Conservation (phyloP, 73 alveolate species). For the Paramecium sonneborni region DNA sequence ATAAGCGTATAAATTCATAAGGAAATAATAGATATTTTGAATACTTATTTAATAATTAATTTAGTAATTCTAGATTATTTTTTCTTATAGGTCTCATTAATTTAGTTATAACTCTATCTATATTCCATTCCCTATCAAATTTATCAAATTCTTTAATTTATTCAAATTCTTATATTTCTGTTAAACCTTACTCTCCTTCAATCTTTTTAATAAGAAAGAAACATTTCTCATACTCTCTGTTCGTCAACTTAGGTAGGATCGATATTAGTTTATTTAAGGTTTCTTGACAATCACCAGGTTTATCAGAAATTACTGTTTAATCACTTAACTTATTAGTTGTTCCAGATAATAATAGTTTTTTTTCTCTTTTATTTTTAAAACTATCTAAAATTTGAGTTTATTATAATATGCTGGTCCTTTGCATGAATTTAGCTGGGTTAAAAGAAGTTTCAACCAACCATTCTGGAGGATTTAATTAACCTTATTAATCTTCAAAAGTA, state of each 20-base stretch:
- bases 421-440: background rate
- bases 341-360: background rate
- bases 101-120: background rate
- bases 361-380: constrained; percentile 2
- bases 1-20: background rate
- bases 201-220: background rate
- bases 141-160: background rate
- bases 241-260: background rate
- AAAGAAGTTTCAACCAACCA: constrained; percentile 6
- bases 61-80: background rate
- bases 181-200: background rate
- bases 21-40: constrained; percentile 4
- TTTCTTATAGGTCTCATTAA: background rate
- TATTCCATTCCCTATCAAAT: constrained; percentile 36
- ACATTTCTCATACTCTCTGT: background rate
- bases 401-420: background rate
- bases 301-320: background rate
- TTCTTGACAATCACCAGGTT: background rate
- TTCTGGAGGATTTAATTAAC: background rate
- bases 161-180: background rate
- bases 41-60: background rate
- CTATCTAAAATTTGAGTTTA: background rate
- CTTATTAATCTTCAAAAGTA: constrained; percentile 11
- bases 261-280: background rate
- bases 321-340: background rate